These are phyloP conservation scores for Grosmannia serpens DNA, from an alignment of 2,329 filamentous ascomycete genomes.

Conservation along the genomic window DNA sequence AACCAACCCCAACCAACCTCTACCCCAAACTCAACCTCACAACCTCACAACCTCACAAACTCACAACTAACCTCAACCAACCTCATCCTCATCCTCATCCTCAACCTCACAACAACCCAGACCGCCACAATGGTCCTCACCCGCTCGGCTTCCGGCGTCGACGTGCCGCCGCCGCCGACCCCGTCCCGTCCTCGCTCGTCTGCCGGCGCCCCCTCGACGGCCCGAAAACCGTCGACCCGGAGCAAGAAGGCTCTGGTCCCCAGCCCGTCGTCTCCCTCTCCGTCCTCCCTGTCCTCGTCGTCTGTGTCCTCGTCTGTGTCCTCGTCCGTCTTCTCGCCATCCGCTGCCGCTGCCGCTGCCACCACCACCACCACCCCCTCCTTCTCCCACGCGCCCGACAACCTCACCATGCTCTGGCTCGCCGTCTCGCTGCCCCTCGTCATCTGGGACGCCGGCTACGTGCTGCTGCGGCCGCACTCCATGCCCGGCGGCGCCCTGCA, in stretches of 20 bases:
- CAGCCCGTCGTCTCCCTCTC: background rate
- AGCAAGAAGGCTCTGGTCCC: background rate
- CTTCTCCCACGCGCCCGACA: slow-evolving; percentile 30
- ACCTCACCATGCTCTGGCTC: slow-evolving; percentile 54
- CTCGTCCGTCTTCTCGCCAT: background rate
- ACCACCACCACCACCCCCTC: slow-evolving; percentile 3
- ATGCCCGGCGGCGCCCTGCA: slow-evolving; percentile 70
- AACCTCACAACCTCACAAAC: too few relatives aligned
- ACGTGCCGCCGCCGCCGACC: slow-evolving; percentile 9
- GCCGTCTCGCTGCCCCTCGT: slow-evolving; percentile 65
- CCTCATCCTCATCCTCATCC: background rate
- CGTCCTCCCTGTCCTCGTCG: background rate
- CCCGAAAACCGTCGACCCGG: background rate
- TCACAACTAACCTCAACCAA: background rate
- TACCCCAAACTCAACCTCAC: too few relatives aligned
- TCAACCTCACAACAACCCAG: background rate
- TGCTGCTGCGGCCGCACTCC: slow-evolving; percentile 66
- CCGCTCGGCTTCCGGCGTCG: slow-evolving; percentile 13
- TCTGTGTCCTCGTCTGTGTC: background rate
- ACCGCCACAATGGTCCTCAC: slow-evolving; percentile 13
- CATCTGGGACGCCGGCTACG: slow-evolving; percentile 69
- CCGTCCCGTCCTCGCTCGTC: slow-evolving; percentile 7
- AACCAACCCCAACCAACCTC: too few relatives aligned
- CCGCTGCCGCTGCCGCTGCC: background rate
- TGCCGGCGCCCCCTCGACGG: background rate